phyloP scores from a whole-genome alignment of 1,284 basidiomycete species.

The Trichosporon coremiiforme region DNA sequence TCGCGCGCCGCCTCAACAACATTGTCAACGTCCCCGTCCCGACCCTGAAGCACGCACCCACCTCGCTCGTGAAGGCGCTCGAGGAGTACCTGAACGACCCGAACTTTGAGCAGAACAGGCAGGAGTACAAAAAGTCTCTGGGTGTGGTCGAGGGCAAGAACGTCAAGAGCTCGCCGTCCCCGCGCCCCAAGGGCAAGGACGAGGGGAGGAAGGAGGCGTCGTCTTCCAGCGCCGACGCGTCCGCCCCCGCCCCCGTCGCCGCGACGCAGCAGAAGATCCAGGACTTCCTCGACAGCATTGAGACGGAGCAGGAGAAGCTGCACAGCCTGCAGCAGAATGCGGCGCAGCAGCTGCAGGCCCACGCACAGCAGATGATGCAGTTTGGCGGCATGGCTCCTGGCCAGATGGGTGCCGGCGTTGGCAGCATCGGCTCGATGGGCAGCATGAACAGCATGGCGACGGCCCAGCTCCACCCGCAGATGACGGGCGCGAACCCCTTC shows the following conservation, averaged over 20 bases:
- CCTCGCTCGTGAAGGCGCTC: slow-evolving; percentile 85
- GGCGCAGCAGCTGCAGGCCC: slow-evolving; percentile 18
- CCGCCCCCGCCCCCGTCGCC: slow-evolving; percentile 36
- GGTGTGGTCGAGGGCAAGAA: slow-evolving; percentile 65
- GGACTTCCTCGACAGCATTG: slow-evolving; percentile 93
- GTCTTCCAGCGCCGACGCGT: slow-evolving; percentile 6
- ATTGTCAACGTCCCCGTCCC: slow-evolving; percentile 91
- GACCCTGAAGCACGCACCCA: slow-evolving; percentile 91
- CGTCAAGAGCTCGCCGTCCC: slow-evolving; percentile 20
- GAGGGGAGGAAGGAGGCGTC: slow-evolving; percentile 26
- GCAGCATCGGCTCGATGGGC: slow-evolving; percentile 22
- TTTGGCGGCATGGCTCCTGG: background rate
- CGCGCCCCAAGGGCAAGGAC: slow-evolving; percentile 5
- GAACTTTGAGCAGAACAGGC: slow-evolving; percentile 90
- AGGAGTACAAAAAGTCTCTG: slow-evolving; percentile 87
- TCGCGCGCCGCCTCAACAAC: slow-evolving; percentile 89
- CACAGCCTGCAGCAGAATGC: background rate
- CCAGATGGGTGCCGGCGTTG: slow-evolving; percentile 33
- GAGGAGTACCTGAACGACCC: slow-evolving; percentile 96
- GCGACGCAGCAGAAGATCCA: slow-evolving; percentile 59
- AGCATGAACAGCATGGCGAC: slow-evolving; percentile 21
- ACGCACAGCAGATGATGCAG: slow-evolving; percentile 20
- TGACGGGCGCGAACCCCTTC: slow-evolving; percentile 69
- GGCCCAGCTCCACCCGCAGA: slow-evolving; percentile 34
- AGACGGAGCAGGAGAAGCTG: slow-evolving; percentile 65